Evolutionary conservation across 208 protist genomes (phyloP).

Genomic region (Balamuthia mandrillaris): DNA sequence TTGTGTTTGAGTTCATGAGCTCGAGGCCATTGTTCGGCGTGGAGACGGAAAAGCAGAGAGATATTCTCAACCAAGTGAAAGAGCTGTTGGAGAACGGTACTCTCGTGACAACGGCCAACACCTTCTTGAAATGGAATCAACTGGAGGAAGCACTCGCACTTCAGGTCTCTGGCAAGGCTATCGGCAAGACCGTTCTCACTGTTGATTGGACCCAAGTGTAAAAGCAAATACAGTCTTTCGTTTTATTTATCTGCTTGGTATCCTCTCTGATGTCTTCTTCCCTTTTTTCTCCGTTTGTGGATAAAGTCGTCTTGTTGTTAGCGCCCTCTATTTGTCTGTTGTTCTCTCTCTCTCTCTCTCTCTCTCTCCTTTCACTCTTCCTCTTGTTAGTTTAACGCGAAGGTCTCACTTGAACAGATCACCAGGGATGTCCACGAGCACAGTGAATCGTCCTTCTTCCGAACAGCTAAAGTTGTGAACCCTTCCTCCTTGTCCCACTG

Average conservation of each 20-base stretch:
- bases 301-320: background rate
- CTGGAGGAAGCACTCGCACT: background rate
- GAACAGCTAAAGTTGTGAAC: no score
- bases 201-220: no score
- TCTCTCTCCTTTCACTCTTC: background rate
- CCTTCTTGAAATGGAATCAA: background rate
- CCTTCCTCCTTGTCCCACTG: no score
- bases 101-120: background rate
- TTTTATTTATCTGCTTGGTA: background rate
- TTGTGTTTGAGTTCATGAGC: conserved; percentile 25
- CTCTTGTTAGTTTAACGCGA: background rate
- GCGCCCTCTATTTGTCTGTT: no score
- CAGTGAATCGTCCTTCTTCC: no score
- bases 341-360: background rate
- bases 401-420: no score
- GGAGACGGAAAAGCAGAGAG: conserved; percentile 20
- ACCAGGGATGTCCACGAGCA: no score
- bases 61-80: conserved; percentile 9
- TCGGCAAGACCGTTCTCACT: conserved; percentile 33
- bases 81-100: background rate
- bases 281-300: background rate
- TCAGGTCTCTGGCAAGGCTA: conserved; percentile 26
- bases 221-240: background rate
- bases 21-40: background rate
- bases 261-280: background rate